A percentile compares a stretch with the other conserved stretches of the same genome.
Conservation (phyloP, 257 asterid genomes). For the Nicotiana attenuata region DNA sequence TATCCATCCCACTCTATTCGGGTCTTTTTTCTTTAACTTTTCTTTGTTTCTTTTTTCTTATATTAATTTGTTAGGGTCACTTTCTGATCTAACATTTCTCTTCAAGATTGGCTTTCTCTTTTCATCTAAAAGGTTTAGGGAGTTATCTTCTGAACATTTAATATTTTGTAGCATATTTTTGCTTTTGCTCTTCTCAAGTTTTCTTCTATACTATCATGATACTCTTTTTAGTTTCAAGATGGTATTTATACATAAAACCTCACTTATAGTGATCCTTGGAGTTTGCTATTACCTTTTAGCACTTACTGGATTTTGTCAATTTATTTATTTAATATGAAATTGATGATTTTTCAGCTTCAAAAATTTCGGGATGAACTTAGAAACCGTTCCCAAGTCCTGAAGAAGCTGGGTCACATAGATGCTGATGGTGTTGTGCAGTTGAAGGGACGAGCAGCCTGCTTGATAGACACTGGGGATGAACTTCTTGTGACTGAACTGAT, state of each 20-base stretch:
- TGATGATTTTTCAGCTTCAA: conserved; percentile 65
- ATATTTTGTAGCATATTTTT: neutral
- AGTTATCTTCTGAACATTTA: neutral
- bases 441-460: conserved; percentile 99
- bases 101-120: neutral
- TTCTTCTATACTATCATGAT: neutral
- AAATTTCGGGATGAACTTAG: conserved; percentile 94
- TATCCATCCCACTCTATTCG: neutral
- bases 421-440: conserved; percentile 81
- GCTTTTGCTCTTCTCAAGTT: neutral
- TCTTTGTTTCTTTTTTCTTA: neutral
- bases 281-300: neutral
- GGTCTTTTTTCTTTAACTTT: neutral
- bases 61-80: neutral
- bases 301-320: neutral
- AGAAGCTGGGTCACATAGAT: conserved; percentile 88
- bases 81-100: neutral
- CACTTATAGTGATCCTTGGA: neutral
- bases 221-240: neutral
- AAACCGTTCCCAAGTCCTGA: conserved; percentile 89
- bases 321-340: neutral
- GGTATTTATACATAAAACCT: neutral
- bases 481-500: conserved; percentile 95
- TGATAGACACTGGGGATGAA: conserved; percentile 98
- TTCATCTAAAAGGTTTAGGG: neutral